Percentiles rank a stretch among this genome's conserved stretches.
phyloP scores from a whole-genome alignment of 495 filamentous ascomycete genomes.

The Lasiosphaeris hirsuta region DNA sequence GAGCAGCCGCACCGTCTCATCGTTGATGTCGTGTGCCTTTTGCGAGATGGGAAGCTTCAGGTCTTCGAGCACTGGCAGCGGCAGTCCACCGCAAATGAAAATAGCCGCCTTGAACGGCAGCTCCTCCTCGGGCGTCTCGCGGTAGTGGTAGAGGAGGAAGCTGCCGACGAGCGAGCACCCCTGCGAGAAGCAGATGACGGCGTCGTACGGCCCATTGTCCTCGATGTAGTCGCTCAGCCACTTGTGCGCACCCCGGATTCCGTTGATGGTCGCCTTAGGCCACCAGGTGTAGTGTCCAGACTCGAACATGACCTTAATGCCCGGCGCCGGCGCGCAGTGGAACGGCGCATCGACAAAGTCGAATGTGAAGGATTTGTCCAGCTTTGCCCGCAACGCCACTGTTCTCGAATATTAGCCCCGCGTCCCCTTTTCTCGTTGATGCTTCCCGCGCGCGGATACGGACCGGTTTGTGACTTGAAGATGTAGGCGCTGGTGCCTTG shows the following conservation, averaged over 20 bases:
- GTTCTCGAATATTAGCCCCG: not conserved
- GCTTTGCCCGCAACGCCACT: constrained; percentile 33
- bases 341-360: constrained; percentile 57
- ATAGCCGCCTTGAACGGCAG: constrained; percentile 58
- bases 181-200: constrained; percentile 58
- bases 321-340: constrained; percentile 42
- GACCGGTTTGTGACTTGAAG: constrained; percentile 59
- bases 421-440: too few relatives aligned
- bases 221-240: constrained; percentile 50
- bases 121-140: constrained; percentile 25
- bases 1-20: constrained; percentile 26
- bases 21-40: constrained; percentile 39
- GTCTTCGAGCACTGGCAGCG: constrained; percentile 46
- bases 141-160: constrained; percentile 41
- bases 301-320: constrained; percentile 51
- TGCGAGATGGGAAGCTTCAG: constrained; percentile 49
- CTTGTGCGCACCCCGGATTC: constrained; percentile 37
- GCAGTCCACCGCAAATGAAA: constrained; percentile 56
- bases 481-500: constrained; percentile 57
- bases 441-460: constrained; percentile 8
- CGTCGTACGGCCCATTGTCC: constrained; percentile 57
- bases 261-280: constrained; percentile 31
- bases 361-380: constrained; percentile 39
- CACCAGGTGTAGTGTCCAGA: constrained; percentile 50
- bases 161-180: constrained; percentile 52